phyloP scores from a whole-genome alignment of 345 rosid species.

The Citropsis articulata region DNA sequence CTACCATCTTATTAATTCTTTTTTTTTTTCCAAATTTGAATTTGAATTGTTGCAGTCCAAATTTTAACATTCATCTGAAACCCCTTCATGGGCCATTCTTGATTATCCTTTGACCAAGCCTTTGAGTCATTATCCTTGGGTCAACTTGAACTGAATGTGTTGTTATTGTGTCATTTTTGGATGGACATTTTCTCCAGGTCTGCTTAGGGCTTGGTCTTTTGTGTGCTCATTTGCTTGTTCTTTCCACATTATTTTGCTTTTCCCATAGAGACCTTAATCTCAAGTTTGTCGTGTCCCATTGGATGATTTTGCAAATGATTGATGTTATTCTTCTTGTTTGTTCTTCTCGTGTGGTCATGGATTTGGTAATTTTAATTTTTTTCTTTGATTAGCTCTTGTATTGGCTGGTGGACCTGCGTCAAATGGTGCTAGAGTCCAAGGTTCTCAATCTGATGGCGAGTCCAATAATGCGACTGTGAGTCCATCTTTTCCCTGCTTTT shows the following conservation, averaged over 20 bases:
- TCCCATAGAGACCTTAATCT: neutral
- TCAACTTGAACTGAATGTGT: neutral
- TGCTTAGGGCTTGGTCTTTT: neutral
- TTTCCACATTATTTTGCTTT: neutral
- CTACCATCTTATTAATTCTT: neutral
- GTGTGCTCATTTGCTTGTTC: neutral
- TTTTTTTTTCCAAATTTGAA: neutral
- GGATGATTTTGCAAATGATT: neutral
- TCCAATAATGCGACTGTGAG: constrained; percentile 84
- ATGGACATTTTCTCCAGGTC: neutral
- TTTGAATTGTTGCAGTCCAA: neutral
- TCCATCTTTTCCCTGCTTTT: constrained; percentile 21
- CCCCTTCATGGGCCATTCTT: neutral
- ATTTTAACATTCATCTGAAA: neutral
- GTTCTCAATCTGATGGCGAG: constrained; percentile 65
- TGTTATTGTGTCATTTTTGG: too few relatives aligned
- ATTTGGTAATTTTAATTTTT: constrained; percentile 10
- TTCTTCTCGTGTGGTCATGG: constrained; percentile 18
- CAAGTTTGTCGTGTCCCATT: neutral
- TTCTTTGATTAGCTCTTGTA: constrained; percentile 52
- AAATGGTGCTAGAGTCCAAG: constrained; percentile 55
- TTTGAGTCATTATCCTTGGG: neutral
- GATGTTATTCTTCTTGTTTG: neutral
- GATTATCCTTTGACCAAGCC: neutral
- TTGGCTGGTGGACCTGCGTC: constrained; percentile 80